These are phyloP conservation scores for Saccharomyces hybrid DNA, from an alignment of 1,139 yeast genomes.

Conservation along the genomic window DNA sequence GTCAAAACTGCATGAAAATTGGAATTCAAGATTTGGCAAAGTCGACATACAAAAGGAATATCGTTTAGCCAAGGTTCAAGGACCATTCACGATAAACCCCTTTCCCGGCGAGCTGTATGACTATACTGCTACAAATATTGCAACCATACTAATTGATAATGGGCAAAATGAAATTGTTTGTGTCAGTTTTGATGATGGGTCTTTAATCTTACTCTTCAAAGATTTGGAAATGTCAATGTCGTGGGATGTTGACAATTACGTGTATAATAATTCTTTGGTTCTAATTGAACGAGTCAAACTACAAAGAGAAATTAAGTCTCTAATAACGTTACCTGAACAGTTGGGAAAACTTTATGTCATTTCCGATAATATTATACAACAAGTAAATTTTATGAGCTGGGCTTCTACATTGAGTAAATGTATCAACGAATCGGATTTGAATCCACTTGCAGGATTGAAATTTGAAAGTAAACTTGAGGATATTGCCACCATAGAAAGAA, in stretches of 20 bases:
- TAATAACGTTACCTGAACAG: conserved; percentile 4
- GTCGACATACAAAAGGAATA: conserved; percentile 11
- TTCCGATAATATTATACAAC: conserved; percentile 5
- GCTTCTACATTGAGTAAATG: conserved; percentile 14
- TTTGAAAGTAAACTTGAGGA: conserved; percentile 13
- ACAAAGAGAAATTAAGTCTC: conserved; percentile 5
- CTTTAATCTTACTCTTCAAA: conserved; percentile 22
- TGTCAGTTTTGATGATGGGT: conserved; percentile 21
- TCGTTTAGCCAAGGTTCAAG: conserved; percentile 34
- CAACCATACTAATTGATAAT: conserved; percentile 27
- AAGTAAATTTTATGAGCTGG: conserved; percentile 17
- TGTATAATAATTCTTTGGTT: conserved; percentile 19
- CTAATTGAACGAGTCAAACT: conserved; percentile 16
- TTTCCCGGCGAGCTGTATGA: conserved; percentile 44
- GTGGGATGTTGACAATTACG: conserved; percentile 19
- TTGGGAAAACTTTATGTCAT: conserved; percentile 11
- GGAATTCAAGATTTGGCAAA: background rate
- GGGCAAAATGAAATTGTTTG: conserved; percentile 16
- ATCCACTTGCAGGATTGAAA: conserved; percentile 10
- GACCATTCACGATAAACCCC: conserved; percentile 46
- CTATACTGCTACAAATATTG: conserved; percentile 35
- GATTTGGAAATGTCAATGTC: conserved; percentile 27
- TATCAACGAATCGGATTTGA: conserved; percentile 18
- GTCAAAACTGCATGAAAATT: conserved; percentile 17
- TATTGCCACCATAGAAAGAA: conserved; percentile 7